Evolutionary conservation across 805 yeast genomes (phyloP).

Genomic region (Saccharomycopsis schoenii): DNA sequence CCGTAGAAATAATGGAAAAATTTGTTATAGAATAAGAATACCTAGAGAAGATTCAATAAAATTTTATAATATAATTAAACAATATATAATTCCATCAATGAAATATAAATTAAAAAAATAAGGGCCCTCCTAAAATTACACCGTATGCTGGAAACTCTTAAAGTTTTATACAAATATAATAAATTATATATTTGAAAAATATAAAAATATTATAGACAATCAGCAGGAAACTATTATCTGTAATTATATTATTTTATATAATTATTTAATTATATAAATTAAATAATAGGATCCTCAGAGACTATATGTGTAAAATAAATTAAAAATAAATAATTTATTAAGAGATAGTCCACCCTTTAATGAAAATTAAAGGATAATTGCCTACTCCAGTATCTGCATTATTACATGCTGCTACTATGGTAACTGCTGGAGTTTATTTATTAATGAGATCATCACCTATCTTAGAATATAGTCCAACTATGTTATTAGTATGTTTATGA

Average conservation of each 20-base stretch:
- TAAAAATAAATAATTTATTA: slow-evolving; percentile 1
- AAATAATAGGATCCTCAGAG: slow-evolving; percentile 11
- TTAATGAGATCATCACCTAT: slow-evolving; percentile 17
- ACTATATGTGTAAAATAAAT: slow-evolving; percentile 4
- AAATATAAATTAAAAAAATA: neutral
- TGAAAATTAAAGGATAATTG: too few relatives aligned
- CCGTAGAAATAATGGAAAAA: neutral
- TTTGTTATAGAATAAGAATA: slow-evolving; percentile 1
- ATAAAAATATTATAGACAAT: slow-evolving; percentile 3
- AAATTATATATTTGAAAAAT: neutral
- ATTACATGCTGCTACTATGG: slow-evolving; percentile 20
- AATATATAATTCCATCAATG: neutral
- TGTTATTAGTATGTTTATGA: slow-evolving; percentile 13
- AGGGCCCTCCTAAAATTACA: slow-evolving; percentile 10
- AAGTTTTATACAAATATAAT: slow-evolving; percentile 2
- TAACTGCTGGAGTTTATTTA: slow-evolving; percentile 17
- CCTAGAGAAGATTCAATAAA: neutral
- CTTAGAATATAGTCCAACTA: slow-evolving; percentile 17
- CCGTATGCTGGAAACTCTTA: slow-evolving; percentile 10
- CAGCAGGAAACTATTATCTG: slow-evolving; percentile 3
- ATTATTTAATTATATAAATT: too few relatives aligned
- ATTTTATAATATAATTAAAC: neutral
- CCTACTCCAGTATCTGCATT: slow-evolving; percentile 19
- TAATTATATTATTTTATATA: too few relatives aligned
- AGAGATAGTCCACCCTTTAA: slow-evolving; percentile 13